A percentile compares a stretch with the other conserved stretches of the same genome.
phyloP scores from a whole-genome alignment of 495 filamentous ascomycete species.

The Tuber brumale region DNA sequence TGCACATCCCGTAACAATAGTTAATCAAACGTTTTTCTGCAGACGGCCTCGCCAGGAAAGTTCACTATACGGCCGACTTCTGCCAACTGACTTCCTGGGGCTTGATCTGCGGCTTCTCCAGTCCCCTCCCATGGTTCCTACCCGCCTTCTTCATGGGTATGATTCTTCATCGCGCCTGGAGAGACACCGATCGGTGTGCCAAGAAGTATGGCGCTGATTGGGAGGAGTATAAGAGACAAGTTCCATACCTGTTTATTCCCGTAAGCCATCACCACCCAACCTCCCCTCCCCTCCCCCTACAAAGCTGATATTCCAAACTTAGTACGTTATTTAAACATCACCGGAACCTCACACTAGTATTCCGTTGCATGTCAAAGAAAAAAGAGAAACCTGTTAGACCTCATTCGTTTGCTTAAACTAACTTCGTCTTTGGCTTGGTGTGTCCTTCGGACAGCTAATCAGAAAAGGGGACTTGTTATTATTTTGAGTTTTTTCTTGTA shows the following conservation, averaged over 20 bases:
- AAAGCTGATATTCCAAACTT: slow-evolving; percentile 10
- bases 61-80: slow-evolving; percentile 89
- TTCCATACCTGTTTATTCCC: slow-evolving; percentile 94
- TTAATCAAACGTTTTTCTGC: slow-evolving; percentile 31
- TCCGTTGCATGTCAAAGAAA: background rate
- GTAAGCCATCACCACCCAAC: slow-evolving; percentile 53
- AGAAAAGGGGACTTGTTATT: background rate
- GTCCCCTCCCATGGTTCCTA: slow-evolving; percentile 97
- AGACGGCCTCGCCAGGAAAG: slow-evolving; percentile 79
- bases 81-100: slow-evolving; percentile 65
- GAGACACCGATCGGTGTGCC: slow-evolving; percentile 78
- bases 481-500: background rate
- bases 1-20: background rate
- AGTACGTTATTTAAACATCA: slow-evolving; percentile 42
- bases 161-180: slow-evolving; percentile 80
- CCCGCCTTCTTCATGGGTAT: slow-evolving; percentile 83
- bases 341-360: background rate
- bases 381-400: background rate
- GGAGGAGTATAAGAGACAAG: slow-evolving; percentile 77
- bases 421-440: background rate
- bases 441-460: background rate
- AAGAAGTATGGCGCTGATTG: slow-evolving; percentile 89
- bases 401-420: background rate
- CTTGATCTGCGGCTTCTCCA: slow-evolving; percentile 56
- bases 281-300: background rate